Percentiles rank a stretch among this genome's conserved stretches.
Evolutionary conservation across 495 filamentous ascomycete species (phyloP).

Genomic region (Cercophora sp.): DNA sequence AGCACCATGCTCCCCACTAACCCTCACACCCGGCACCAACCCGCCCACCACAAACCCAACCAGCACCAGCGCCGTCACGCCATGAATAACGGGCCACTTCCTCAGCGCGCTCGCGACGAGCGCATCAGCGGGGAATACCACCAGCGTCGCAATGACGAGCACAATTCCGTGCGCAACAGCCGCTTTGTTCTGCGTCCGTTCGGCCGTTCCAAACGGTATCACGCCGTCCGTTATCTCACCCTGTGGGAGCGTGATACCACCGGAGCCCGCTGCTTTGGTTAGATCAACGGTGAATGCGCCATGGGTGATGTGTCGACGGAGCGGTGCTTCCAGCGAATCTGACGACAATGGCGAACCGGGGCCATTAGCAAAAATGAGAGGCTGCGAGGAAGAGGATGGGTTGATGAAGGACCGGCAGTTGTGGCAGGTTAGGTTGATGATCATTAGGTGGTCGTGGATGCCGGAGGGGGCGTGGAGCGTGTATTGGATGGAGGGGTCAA

Average conservation of each 20-base stretch:
- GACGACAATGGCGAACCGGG: conserved; percentile 26
- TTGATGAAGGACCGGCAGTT: conserved; percentile 49
- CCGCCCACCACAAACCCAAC: conserved; percentile 43
- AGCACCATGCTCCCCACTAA: conserved; percentile 49
- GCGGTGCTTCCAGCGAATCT: conserved; percentile 37
- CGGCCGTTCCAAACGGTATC: conserved; percentile 17
- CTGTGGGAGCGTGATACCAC: conserved; percentile 13
- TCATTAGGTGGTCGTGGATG: conserved; percentile 20
- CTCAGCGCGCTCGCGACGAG: conserved; percentile 46
- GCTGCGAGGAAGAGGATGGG: conserved; percentile 31
- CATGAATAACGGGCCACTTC: conserved; percentile 46
- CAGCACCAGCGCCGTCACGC: conserved; percentile 41
- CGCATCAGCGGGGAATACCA: conserved; percentile 53
- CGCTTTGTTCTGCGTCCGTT: conserved; percentile 5
- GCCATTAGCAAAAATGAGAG: conserved; percentile 58
- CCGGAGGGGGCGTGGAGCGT: conserved; percentile 31
- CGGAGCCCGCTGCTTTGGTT: conserved; percentile 41
- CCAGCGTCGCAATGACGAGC: conserved; percentile 50
- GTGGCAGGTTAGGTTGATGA: conserved; percentile 46
- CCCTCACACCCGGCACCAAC: conserved; percentile 46
- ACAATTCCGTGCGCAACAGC: conserved; percentile 48
- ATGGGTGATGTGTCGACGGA: conserved; percentile 51
- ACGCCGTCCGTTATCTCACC: conserved; percentile 14
- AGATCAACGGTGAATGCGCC: conserved; percentile 55
- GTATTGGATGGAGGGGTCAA: conserved; percentile 35